Percentiles rank a stretch among this genome's conserved stretches.
phyloP scores from a whole-genome alignment of 495 filamentous ascomycete species.

The Talaromyces stipitatus region DNA sequence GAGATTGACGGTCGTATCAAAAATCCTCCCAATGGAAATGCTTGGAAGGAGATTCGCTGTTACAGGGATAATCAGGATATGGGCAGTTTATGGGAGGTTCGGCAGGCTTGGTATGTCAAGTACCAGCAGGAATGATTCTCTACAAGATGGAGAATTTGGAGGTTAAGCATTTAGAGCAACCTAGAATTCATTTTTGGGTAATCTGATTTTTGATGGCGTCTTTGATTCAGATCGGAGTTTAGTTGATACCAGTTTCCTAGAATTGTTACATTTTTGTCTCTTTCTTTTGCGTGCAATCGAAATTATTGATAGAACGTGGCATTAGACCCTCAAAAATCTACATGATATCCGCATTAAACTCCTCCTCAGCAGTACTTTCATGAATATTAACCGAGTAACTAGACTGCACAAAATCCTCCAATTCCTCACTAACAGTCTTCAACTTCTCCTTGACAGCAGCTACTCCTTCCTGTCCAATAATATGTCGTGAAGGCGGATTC shows the following conservation, averaged over 20 bases:
- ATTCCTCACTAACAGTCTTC: slow-evolving; percentile 89
- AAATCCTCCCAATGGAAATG: slow-evolving; percentile 26
- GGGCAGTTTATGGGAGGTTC: slow-evolving; percentile 46
- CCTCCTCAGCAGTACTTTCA: slow-evolving; percentile 5
- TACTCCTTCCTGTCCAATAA: slow-evolving; percentile 86
- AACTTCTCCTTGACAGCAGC: slow-evolving; percentile 90
- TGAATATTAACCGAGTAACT: slow-evolving; percentile 77
- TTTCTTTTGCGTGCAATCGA: background rate
- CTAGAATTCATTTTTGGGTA: background rate
- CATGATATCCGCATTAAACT: background rate
- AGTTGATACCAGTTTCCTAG: background rate
- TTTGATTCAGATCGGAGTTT: background rate
- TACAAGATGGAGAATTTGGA: background rate
- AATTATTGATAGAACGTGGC: background rate
- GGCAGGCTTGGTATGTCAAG: slow-evolving; percentile 36
- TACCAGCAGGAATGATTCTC: background rate
- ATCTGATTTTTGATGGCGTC: background rate
- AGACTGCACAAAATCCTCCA: slow-evolving; percentile 91
- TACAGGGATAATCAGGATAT: slow-evolving; percentile 49
- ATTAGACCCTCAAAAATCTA: background rate
- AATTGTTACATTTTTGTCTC: background rate
- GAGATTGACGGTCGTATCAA: slow-evolving; percentile 34
- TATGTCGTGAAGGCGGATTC: slow-evolving; percentile 89
- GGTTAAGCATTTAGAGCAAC: background rate
- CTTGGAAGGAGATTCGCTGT: slow-evolving; percentile 45